Evolutionary conservation across 345 rosid species (phyloP).

Genomic region (Abelmoschus esculentus): DNA sequence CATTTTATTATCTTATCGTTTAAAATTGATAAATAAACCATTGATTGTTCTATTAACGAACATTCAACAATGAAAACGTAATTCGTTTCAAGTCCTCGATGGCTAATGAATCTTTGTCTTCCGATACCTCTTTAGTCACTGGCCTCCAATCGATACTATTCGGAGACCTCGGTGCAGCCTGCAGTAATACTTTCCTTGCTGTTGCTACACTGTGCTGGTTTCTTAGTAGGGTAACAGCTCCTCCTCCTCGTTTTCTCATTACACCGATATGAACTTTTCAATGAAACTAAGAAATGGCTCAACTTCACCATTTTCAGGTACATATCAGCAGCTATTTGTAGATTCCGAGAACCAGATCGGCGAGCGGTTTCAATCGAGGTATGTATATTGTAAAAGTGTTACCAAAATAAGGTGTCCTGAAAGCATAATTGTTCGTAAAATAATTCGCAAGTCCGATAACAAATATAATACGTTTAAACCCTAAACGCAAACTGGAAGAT

Average conservation of each 20-base stretch:
- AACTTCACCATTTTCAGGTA: conserved; percentile 28
- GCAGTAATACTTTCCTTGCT: conserved; percentile 43
- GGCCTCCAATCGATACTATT: conserved; percentile 26
- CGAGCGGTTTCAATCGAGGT: conserved; percentile 68
- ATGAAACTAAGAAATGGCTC: not conserved
- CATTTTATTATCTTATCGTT: too few relatives aligned
- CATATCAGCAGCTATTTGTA: conserved; percentile 35
- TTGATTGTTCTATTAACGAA: too few relatives aligned
- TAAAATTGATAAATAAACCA: too few relatives aligned
- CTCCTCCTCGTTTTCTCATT: too few relatives aligned
- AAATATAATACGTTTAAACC: too few relatives aligned
- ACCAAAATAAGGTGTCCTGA: too few relatives aligned
- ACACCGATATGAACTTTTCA: not conserved
- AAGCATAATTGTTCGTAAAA: too few relatives aligned
- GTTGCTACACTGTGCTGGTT: conserved; percentile 52
- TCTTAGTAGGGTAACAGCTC: conserved; percentile 46
- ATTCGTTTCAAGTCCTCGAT: conserved; percentile 43
- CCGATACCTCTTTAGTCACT: conserved; percentile 26
- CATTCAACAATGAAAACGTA: too few relatives aligned
- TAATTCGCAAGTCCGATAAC: too few relatives aligned
- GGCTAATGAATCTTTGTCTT: conserved; percentile 24
- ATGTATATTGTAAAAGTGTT: too few relatives aligned
- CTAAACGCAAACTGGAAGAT: too few relatives aligned
- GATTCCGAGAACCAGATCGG: conserved; percentile 44
- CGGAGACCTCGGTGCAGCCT: conserved; percentile 45